phyloP scores from a whole-genome alignment of 768 basidiomycete species.

The Pleurotus eryngii region DNA sequence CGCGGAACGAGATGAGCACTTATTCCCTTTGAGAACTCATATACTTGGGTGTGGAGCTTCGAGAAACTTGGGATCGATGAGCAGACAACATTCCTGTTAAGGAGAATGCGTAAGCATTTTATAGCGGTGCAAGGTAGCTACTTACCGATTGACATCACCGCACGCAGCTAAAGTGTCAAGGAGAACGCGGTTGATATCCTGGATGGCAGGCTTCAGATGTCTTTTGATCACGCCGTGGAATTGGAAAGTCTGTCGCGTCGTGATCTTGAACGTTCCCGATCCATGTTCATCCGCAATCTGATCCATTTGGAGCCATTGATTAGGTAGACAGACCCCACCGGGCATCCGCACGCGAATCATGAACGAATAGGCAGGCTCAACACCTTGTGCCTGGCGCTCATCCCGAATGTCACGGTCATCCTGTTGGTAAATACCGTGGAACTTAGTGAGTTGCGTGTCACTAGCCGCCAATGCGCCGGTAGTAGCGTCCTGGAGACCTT shows the following conservation, averaged over 20 bases:
- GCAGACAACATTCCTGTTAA: slow-evolving; percentile 81
- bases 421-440: slow-evolving; percentile 95
- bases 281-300: slow-evolving; percentile 96
- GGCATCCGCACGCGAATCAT: slow-evolving; percentile 99
- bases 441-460: slow-evolving; percentile 96
- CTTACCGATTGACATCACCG: slow-evolving; percentile 92
- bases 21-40: slow-evolving; percentile 77
- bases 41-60: slow-evolving; percentile 80
- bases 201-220: slow-evolving; percentile 94
- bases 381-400: slow-evolving; percentile 87
- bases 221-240: slow-evolving; percentile 99
- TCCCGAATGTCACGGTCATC: slow-evolving; percentile 99
- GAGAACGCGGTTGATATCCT: slow-evolving; percentile 87
- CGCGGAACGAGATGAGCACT: slow-evolving; percentile 86
- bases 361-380: slow-evolving; percentile 94
- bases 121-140: not conserved
- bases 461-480: slow-evolving; percentile 90
- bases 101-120: not conserved
- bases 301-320: slow-evolving; percentile 95
- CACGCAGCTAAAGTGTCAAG: slow-evolving; percentile 97
- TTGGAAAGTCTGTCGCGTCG: slow-evolving; percentile 97
- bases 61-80: slow-evolving; percentile 89
- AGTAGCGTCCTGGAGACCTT: slow-evolving; percentile 80
- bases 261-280: slow-evolving; percentile 92
- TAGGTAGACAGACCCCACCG: slow-evolving; percentile 87